Percentiles rank a stretch among this genome's conserved stretches.
Conservation (phyloP, 176 grass and related monocot genomes). For the Zoysia pacifica region DNA sequence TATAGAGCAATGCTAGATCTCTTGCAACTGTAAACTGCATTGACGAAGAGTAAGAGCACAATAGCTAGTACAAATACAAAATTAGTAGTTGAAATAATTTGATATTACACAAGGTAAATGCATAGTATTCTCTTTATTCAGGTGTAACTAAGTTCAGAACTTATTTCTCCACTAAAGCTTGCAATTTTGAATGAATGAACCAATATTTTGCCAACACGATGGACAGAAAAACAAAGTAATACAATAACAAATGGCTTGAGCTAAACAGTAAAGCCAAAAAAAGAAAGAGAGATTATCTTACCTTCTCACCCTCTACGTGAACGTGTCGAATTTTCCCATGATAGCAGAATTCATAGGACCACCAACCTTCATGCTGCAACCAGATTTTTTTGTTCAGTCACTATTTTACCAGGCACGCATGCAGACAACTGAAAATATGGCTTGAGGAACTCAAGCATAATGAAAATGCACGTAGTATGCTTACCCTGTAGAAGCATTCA, state of each 20-base stretch:
- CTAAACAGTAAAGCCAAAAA: background rate
- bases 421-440: background rate
- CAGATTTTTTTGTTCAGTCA: slow-evolving; percentile 1
- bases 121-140: background rate
- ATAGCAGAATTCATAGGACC: slow-evolving; percentile 96
- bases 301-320: slow-evolving; percentile 77
- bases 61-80: slow-evolving; percentile 4
- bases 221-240: slow-evolving; percentile 17
- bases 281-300: slow-evolving; percentile 26
- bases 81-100: background rate
- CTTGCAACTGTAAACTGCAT: background rate
- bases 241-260: background rate
- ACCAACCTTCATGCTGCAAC: slow-evolving; percentile 83
- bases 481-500: slow-evolving; percentile 85
- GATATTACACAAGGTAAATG: slow-evolving; percentile 1
- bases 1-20: background rate
- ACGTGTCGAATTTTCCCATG: slow-evolving; percentile 73
- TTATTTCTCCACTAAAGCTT: slow-evolving; percentile 31
- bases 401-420: slow-evolving; percentile 7
- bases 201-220: slow-evolving; percentile 6
- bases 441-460: background rate
- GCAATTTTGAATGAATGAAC: background rate
- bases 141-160: slow-evolving; percentile 12
- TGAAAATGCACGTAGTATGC: slow-evolving; percentile 25
- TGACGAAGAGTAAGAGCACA: background rate